Percentiles rank a stretch among this genome's conserved stretches.
Conservation (phyloP, 2,329 filamentous ascomycete genomes). For the Aspergillus latus region DNA sequence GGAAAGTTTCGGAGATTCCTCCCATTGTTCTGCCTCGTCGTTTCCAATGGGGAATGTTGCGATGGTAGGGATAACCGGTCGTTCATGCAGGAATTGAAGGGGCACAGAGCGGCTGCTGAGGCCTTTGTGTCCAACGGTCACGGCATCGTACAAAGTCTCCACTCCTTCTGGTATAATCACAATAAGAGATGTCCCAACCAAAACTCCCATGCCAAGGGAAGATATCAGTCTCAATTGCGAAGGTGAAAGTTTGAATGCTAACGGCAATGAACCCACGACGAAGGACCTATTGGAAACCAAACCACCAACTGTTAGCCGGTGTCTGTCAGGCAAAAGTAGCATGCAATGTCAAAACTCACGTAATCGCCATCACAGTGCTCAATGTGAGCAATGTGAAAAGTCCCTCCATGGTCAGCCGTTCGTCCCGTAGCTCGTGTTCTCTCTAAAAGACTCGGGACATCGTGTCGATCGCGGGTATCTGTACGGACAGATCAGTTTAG, state of each 20-base stretch:
- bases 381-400: conserved; percentile 64
- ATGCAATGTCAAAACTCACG: conserved; percentile 46
- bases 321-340: not conserved
- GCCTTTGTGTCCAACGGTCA: conserved; percentile 32
- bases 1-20: not conserved
- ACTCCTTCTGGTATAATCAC: conserved; percentile 98
- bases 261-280: conserved; percentile 82
- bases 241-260: conserved; percentile 83
- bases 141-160: conserved; percentile 74
- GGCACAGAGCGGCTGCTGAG: conserved; percentile 29
- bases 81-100: conserved; percentile 32
- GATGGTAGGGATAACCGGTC: conserved; percentile 20
- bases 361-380: conserved; percentile 65
- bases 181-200: conserved; percentile 92
- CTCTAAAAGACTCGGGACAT: conserved; percentile 34
- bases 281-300: conserved; percentile 68
- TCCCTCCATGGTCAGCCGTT: conserved; percentile 57
- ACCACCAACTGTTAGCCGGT: conserved; percentile 18
- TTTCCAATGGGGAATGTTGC: conserved; percentile 3
- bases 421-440: conserved; percentile 24
- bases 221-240: conserved; percentile 87
- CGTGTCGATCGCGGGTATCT: conserved; percentile 20
- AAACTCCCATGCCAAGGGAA: conserved; percentile 86
- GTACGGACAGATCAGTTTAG: not conserved
- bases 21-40: not conserved